Percentiles rank a stretch among this genome's conserved stretches.
phyloP scores from a whole-genome alignment of 1,284 basidiomycete species.

The Ustilago nuda region DNA sequence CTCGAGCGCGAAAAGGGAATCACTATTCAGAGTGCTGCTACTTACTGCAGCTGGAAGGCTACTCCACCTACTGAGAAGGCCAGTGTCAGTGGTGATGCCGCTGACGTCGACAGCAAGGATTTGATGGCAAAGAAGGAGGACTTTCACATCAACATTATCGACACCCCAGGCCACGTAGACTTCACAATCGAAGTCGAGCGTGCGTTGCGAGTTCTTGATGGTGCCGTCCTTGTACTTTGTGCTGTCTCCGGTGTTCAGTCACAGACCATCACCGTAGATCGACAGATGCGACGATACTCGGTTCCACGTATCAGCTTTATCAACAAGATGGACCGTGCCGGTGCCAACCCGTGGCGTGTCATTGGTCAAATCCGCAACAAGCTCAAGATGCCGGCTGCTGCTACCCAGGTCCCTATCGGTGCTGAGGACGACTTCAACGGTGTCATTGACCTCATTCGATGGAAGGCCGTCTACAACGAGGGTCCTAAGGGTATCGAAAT shows the following conservation, averaged over 20 bases:
- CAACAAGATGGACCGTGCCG: slow-evolving; percentile 99
- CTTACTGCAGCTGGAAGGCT: slow-evolving; percentile 95
- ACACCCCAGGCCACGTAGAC: slow-evolving; percentile 99
- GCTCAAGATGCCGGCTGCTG: slow-evolving; percentile 90
- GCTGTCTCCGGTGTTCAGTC: slow-evolving; percentile 96
- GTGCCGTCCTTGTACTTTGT: slow-evolving; percentile 95
- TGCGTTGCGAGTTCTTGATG: slow-evolving; percentile 93
- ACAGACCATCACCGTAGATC: slow-evolving; percentile 98
- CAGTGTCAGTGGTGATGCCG: slow-evolving; percentile 69
- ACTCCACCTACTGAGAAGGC: slow-evolving; percentile 70
- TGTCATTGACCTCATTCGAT: slow-evolving; percentile 91
- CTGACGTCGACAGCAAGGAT: slow-evolving; percentile 45
- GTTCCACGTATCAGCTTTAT: slow-evolving; percentile 96
- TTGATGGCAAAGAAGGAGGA: slow-evolving; percentile 74
- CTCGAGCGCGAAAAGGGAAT: slow-evolving; percentile 99
- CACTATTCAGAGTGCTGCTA: slow-evolving; percentile 98
- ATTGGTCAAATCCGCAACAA: slow-evolving; percentile 92
- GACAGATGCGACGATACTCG: slow-evolving; percentile 95
- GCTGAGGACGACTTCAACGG: slow-evolving; percentile 88
- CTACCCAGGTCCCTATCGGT: slow-evolving; percentile 97
- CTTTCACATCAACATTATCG: slow-evolving; percentile 97
- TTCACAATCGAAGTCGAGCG: slow-evolving; percentile 99
- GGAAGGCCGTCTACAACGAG: slow-evolving; percentile 94
- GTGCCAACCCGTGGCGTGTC: slow-evolving; percentile 96
- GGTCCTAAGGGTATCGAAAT: slow-evolving; percentile 90